Evolutionary conservation across 2,329 filamentous ascomycete genomes (phyloP), one percentile per base, ranked within the genome.

Genomic region (Pestalotiopsis sp.): DNA sequence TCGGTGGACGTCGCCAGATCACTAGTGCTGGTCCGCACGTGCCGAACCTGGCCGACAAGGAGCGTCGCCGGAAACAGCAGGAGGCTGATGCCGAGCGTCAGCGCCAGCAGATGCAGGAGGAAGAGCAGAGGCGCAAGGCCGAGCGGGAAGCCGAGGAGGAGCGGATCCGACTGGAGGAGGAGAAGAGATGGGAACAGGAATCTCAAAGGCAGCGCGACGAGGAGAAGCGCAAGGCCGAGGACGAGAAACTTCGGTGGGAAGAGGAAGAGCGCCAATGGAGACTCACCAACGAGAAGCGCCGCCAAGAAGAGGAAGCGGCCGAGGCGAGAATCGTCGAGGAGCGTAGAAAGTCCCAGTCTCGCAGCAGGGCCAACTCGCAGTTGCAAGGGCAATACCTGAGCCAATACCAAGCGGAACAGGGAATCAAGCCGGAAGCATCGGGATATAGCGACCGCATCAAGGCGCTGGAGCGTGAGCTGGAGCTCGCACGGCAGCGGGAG

Each of bases 1-100:
- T 98, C 80, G 96, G 96, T 68, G 93, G 91, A 20, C 89, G 95
- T 74, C 90, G 96, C 70, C 96, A 99, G 82, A 98, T 99, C 77
- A 98, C 95, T 9, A 94, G 87, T 74, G 89, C 93, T 14, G 86
- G 89, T 39, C 96, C 96, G 4, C 80, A 88, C 60, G 93, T 98
- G 11, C 94, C 95, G 1, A 95, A 85, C 77, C 75, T 94, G 72
- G 92, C 91, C 3, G 95, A 97, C 74, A 98, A 97, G 82, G 93
- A 97, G 80, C 92, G 92, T 58, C 80, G 78, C 68, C 82, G 88
- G 61, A 86, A 83, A 72, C 87, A 89, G 68, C 82, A 85, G 73
- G 85, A 86, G 70, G 85, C 84, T 4, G 90, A 87, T 77, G 90
- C 84, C 74, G 88, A 91, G 73, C 85, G 89, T 59, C 84, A 89